Evolutionary conservation across 2,329 filamentous ascomycete genomes (phyloP), one percentile per base, ranked within the genome.

Genomic region (Aspergillus proliferans): DNA sequence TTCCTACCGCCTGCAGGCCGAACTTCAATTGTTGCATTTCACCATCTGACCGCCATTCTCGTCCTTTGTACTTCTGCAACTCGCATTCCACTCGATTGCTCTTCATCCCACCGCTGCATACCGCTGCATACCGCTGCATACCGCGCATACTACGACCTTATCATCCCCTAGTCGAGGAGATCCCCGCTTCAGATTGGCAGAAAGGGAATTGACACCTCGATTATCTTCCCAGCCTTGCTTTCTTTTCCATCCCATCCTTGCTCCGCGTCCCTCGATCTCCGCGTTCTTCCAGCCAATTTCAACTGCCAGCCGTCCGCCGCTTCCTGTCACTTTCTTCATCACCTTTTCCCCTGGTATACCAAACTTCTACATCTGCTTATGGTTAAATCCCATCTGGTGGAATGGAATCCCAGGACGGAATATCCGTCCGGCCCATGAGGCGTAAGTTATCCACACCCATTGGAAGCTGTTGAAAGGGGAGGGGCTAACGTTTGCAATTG

Each of bases 371-470:
- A 54, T 39, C 44, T 55, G 56, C 64, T 57, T 64, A 68, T 68
- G 65, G 59, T 64, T 53, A 54, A 50, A 50, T 53, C 47, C 52
- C 55, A 43, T 56, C 52, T 52, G 58, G 60, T 60, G 64, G 61
- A 60, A 73, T 71, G 70, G 69, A 71, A 57, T 67, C 63, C 66
- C 65, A 69, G 60, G 71, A 74, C 59, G 82, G 80, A 53, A 71
- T 84, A 50, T 78, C 81, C 64, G 66, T 80, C 66, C 81, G 79
- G 61, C 73, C 76, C 39, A 86, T 88, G 82, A 83, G 83, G 71
- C 77, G 84, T 87, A 81, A 67, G 83, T 73, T 44, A 48, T 22
- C 49, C 18, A 41, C 45, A 34, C n/a, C 26, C 12, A 10, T 30
- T 30, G 10, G 10, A 30, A 12, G 3, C 10, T 43, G 14, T 43